Evolutionary conservation across 805 yeast species (phyloP), one percentile per base, ranked within the genome.

Genomic region (Cyberlindnera mycetangii): DNA sequence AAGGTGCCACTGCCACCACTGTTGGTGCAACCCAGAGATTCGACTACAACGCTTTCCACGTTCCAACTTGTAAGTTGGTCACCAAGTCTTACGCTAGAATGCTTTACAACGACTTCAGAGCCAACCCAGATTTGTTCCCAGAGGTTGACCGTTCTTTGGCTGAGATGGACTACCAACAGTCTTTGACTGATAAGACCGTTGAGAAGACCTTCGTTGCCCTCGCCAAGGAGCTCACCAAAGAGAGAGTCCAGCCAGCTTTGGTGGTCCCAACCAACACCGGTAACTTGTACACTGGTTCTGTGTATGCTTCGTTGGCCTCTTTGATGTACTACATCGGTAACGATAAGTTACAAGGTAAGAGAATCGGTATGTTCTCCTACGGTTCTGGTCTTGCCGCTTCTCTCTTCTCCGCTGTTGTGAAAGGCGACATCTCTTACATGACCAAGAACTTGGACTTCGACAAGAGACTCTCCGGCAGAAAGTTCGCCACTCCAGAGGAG

Each of bases 321-420:
- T 71, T 89, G 53, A 73, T 93, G 58, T 79, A 76, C 63, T 85
- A 74, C 62, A 85, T 84, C 51, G 90, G 88, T 35, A 75, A 78
- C 44, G 93, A 83, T 37, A 70, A 76, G 43, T 76, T 92, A 57
- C 89, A 83, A 67, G 78, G 78, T 58, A 88, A 89, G 75, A 81
- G 97, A 68, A 75, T 93, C 61, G 95, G 96, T 58, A 65, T 90
- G 59, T 93, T 90, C 75, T 93, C 99, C 17, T 93, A 93, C 68
- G 99, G 99, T 56, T 92, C 98, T 14, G 99, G 99, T 62, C 79
- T 93, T 51, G 99, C 99, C 36, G 77, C 98, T 15, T 80, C 96
- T 32, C 72, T 93, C 68, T 86, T 79, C 71, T 84, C 96, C 35
- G 80, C 83, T 53, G 78, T 71, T 51, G 87, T 93, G 50, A 78